Conservation (phyloP, 2,329 filamentous ascomycete genomes). For the Sporothrix mexicana region DNA sequence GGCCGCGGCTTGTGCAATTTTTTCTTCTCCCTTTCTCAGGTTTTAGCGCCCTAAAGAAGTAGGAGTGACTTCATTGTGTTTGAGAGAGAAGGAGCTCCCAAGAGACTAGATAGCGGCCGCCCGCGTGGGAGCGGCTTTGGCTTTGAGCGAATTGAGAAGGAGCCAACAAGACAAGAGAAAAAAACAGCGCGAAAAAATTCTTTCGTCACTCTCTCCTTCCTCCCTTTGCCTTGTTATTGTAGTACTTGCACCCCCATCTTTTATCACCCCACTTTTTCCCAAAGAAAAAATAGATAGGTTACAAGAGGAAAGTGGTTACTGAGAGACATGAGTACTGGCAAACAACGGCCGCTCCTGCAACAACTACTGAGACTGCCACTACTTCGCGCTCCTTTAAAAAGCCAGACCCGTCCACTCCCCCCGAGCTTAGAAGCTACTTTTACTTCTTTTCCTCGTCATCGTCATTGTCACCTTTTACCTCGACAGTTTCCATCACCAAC, state of each 20-base stretch:
- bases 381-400: conserved; percentile 30
- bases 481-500: conserved; percentile 13
- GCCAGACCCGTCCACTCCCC: conserved; percentile 27
- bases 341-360: conserved; percentile 19
- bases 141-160: conserved; percentile 2
- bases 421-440: conserved; percentile 7
- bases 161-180: conserved; percentile 6
- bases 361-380: not conserved
- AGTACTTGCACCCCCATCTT: not conserved
- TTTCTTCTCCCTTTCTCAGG: not conserved
- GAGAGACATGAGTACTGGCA: conserved; percentile 11
- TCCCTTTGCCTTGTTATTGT: conserved; percentile 6
- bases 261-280: conserved; percentile 21
- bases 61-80: not conserved
- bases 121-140: not conserved
- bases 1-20: not conserved
- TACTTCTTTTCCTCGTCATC: conserved; percentile 12
- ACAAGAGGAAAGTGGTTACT: conserved; percentile 14
- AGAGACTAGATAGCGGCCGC: not conserved
- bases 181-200: conserved; percentile 22
- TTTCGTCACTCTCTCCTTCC: conserved; percentile 15
- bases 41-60: not conserved
- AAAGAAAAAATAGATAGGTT: not conserved
- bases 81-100: not conserved
- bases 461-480: conserved; percentile 12